These are phyloP conservation scores for Debaryomyces udenii DNA, from an alignment of 1,139 yeast genomes.

Conservation along the genomic window DNA sequence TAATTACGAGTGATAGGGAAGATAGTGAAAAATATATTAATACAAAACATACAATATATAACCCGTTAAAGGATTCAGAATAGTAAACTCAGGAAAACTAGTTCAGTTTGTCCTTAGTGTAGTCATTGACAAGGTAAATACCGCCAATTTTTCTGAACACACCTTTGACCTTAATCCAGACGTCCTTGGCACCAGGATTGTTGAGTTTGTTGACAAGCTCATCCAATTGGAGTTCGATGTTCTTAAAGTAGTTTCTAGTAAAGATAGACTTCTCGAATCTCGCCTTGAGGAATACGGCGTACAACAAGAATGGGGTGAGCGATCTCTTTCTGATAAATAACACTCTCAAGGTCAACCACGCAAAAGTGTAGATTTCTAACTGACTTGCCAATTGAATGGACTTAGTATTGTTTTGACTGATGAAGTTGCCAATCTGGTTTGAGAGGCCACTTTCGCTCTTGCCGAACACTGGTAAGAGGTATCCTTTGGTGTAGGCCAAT, in stretches of 20 bases:
- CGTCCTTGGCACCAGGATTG: slow-evolving; percentile 63
- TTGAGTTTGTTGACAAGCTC: slow-evolving; percentile 57
- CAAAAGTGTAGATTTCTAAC: slow-evolving; percentile 62
- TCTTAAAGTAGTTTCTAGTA: slow-evolving; percentile 71
- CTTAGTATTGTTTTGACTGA: slow-evolving; percentile 64
- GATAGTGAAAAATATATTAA: slow-evolving; percentile 1
- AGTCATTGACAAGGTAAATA: slow-evolving; percentile 39
- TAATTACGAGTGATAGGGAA: neutral
- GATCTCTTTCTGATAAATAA: slow-evolving; percentile 67
- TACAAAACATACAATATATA: slow-evolving; percentile 5
- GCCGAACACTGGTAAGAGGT: slow-evolving; percentile 67
- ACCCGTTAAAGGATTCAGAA: neutral
- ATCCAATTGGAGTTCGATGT: slow-evolving; percentile 74
- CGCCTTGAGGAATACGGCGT: slow-evolving; percentile 69
- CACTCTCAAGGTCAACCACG: slow-evolving; percentile 54
- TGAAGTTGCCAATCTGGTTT: slow-evolving; percentile 52
- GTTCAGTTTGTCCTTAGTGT: slow-evolving; percentile 30
- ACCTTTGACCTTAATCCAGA: slow-evolving; percentile 63
- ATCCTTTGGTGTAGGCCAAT: slow-evolving; percentile 59
- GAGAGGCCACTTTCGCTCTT: slow-evolving; percentile 44
- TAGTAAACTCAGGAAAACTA: neutral
- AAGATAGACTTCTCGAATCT: slow-evolving; percentile 78
- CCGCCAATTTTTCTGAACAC: slow-evolving; percentile 40
- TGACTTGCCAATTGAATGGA: slow-evolving; percentile 74
- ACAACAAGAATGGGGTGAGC: slow-evolving; percentile 59